Evolutionary conservation across 495 filamentous ascomycete genomes (phyloP), one percentile per base, ranked within the genome.

Genomic region (Cetradonia linearis): DNA sequence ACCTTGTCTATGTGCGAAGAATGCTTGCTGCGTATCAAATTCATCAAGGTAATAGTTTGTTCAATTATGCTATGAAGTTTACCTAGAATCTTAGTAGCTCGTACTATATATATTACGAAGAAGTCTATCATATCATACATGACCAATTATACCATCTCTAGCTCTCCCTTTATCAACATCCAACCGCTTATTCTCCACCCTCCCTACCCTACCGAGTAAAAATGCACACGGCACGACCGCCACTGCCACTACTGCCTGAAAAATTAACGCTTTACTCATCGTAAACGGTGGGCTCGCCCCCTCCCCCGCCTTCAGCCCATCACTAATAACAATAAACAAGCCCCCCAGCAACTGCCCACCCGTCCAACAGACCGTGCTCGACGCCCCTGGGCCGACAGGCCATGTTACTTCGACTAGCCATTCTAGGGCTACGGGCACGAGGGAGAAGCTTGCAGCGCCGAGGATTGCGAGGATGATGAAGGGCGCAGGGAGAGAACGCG

Each of bases 351-450:
- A 64, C 73, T 89, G 87, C 2, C 66, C 66, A 18, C 86, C 86
- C 11, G 79, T 79, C 93, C 92, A 97, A 66, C 86, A 85, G 33
- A 94, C 76, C 50, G 86, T 88, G 56, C 80, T 85, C 8, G 88
- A 86, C 54, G 96, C 81, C 76, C 93, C 92, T 2, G 93, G 89
- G n/a, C 83, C 84, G 28, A 91, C 83, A 0, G 92, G 92, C 62
- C 89, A 86, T 20, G 89, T 90, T 63, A 94, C 76, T 70, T 96
- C 89, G 59, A 87, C 88, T 34, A 93, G 72, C 67, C 82, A 93
- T 74, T 98, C 93, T 38, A 97, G 78, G 14, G 83, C 88, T 28
- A 96, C 77, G 10, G 93, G 93, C 10, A 98, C 73, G 2, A 97
- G 71, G 52, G 76, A 75, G 72, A 98, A 97, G n/a, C 76, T 80